Evolutionary conservation across 208 protist species (phyloP), one percentile per base, ranked within the genome.

Genomic region (Trypanosoma boissoni): DNA sequence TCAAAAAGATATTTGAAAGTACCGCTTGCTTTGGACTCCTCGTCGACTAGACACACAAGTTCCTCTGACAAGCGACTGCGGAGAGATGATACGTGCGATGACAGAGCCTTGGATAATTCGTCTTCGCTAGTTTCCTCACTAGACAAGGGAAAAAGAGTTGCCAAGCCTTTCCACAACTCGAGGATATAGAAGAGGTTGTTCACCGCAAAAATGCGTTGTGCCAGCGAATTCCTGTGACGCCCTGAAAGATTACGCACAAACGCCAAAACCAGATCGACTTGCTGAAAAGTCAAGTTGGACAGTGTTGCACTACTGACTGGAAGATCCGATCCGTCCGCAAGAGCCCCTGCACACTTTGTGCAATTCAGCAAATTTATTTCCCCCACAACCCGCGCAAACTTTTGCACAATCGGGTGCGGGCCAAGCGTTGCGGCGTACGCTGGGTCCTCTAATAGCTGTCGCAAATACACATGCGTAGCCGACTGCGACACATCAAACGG

Each of bases 291-390:
- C 20, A 82, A 76, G 20, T 53, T 64, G 18, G 68, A 60, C 0
- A 85, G 66, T 1, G 28, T 34, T 0, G 64, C 53, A 58, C 87
- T 78, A 54, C 77, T 83, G 27, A 70, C 52, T 29, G 58, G 42
- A 5, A 68, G 43, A 51, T 72, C 41, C 53, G 10, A 6, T 20
- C 64, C 39, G 39, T 64, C 44, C 23, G 56, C 51, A 41, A 52
- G 67, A 14, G 72, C 76, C 43, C 75, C 71, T 34, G 64, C 68
- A 49, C 84, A 69, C 16, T 51, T 49, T 9, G 74, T 64, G 26
- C 56, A 76, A 73, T 94, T 94, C 18, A 94, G 68, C 16, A 80
- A 59, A 61, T 87, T 80, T 18, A 94, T 29, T 62, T 88, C 72
- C 10, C 74, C 73, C 10, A 84, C 56, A 24, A 81, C 68, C 8